Percentiles rank a stretch among this genome's conserved stretches.
These are phyloP conservation scores for Neurospora tetraspora DNA, from an alignment of 495 filamentous ascomycete genomes.

Conservation along the genomic window DNA sequence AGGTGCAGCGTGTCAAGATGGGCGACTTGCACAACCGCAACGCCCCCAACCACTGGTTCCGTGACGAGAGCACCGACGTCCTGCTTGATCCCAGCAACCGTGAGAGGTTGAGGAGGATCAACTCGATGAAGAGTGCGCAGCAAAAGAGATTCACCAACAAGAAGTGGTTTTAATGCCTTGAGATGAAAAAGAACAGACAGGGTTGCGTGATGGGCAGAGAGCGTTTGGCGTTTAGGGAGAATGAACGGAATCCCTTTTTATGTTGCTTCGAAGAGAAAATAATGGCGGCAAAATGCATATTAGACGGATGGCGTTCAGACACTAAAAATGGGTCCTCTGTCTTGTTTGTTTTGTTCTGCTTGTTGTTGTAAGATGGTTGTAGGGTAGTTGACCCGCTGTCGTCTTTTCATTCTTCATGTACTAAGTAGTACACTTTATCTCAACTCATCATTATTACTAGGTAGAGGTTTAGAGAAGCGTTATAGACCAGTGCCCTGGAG, in stretches of 20 bases:
- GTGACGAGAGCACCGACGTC: constrained; percentile 30
- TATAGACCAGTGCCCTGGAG: background rate
- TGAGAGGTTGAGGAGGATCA: constrained; percentile 35
- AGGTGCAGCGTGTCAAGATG: constrained; percentile 88
- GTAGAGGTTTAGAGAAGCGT: background rate
- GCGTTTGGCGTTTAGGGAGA: background rate
- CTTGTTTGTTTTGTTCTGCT: background rate
- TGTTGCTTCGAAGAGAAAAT: background rate
- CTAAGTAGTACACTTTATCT: background rate
- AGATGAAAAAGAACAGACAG: background rate
- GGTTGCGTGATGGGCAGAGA: background rate
- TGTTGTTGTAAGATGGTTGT: background rate
- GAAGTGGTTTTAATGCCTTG: constrained; percentile 19
- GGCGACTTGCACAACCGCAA: constrained; percentile 27
- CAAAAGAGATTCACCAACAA: constrained; percentile 15
- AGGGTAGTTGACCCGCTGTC: background rate
- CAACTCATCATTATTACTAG: background rate
- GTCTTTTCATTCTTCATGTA: background rate
- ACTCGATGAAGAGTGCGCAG: constrained; percentile 33
- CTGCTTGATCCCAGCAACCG: constrained; percentile 35
- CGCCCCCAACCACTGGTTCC: constrained; percentile 32
- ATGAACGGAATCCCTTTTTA: background rate
- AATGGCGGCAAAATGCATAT: background rate
- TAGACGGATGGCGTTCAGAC: background rate
- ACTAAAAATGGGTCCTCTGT: background rate